These are phyloP conservation scores for Sarcodon sp. DNA, from an alignment of 768 basidiomycete genomes.

Conservation along the genomic window DNA sequence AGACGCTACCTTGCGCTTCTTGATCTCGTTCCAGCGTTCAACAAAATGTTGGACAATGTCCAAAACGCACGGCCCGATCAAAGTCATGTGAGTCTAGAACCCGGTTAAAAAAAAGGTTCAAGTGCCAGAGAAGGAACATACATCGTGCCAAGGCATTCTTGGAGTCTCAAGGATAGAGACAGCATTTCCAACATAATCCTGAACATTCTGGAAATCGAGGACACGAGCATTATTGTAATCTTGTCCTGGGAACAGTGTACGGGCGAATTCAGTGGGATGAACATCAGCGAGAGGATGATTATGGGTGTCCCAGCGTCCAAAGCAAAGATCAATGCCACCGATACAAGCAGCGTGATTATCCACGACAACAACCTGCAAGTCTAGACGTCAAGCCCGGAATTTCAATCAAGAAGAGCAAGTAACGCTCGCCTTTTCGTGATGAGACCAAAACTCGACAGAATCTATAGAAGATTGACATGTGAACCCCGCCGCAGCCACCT, in stretches of 20 bases:
- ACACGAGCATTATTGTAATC: slow-evolving; percentile 89
- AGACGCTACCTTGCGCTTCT: slow-evolving; percentile 60
- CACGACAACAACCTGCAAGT: slow-evolving; percentile 53
- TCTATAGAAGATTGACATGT: slow-evolving; percentile 24
- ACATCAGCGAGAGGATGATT: slow-evolving; percentile 83
- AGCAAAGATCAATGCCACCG: slow-evolving; percentile 93
- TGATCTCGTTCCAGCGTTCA: slow-evolving; percentile 87
- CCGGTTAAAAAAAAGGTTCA: not conserved
- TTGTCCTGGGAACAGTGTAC: slow-evolving; percentile 85
- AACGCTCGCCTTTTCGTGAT: slow-evolving; percentile 63
- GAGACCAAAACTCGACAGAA: slow-evolving; percentile 78
- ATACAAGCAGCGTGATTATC: slow-evolving; percentile 81
- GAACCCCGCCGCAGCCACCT: not conserved
- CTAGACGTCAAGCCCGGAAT: not conserved
- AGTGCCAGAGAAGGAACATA: slow-evolving; percentile 21
- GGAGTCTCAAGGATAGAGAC: slow-evolving; percentile 55
- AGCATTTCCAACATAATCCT: slow-evolving; percentile 59
- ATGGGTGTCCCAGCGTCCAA: slow-evolving; percentile 94
- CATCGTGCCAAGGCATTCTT: slow-evolving; percentile 96
- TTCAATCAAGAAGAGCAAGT: not conserved
- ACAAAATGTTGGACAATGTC: slow-evolving; percentile 91
- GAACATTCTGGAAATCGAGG: slow-evolving; percentile 74
- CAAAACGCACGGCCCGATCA: slow-evolving; percentile 70
- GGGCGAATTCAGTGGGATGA: slow-evolving; percentile 73
- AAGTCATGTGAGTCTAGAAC: slow-evolving; percentile 68